Evolutionary conservation across 2,329 filamentous ascomycete genomes (phyloP).

Genomic region (Aspergillus sp.): DNA sequence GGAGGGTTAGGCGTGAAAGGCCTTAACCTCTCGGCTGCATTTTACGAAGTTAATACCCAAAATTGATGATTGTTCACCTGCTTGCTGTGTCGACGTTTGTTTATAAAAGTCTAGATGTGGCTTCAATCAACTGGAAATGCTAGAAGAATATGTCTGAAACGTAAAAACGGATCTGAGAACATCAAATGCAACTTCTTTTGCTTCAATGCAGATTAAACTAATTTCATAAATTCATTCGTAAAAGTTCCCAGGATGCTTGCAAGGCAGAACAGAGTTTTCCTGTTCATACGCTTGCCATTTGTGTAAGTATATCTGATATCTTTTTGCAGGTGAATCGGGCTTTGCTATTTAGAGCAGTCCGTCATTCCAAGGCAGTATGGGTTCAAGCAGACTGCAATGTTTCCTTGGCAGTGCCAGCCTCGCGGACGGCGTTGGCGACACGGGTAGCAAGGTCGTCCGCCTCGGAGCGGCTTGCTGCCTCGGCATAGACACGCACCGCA

Average conservation of each 20-base stretch:
- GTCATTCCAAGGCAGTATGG: not conserved
- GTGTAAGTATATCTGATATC: not conserved
- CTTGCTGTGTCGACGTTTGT: not conserved
- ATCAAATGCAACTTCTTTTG: constrained; percentile 6
- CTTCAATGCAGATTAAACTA: constrained; percentile 8
- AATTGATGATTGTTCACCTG: not conserved
- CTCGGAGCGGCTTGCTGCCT: constrained; percentile 85
- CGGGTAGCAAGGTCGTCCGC: constrained; percentile 87
- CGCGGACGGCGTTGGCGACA: constrained; percentile 74
- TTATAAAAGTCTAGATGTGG: not conserved
- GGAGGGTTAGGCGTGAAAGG: constrained; percentile 57
- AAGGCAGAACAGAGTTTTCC: not conserved
- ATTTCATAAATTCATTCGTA: constrained; percentile 10
- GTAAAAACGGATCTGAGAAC: not conserved
- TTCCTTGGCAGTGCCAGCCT: constrained; percentile 45
- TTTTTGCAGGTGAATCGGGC: not conserved
- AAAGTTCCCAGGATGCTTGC: constrained; percentile 4
- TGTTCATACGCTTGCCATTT: not conserved
- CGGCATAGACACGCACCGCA: constrained; percentile 91
- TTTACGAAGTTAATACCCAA: constrained; percentile 6
- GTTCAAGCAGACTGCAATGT: constrained; percentile 16
- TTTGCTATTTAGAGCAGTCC: not conserved
- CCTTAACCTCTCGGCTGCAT: not conserved
- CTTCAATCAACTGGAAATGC: not conserved
- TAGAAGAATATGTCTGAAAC: not conserved